These are phyloP conservation scores for Prasinococcaceae sp. DNA, from an alignment of 139 green algal species.

Conservation along the genomic window DNA sequence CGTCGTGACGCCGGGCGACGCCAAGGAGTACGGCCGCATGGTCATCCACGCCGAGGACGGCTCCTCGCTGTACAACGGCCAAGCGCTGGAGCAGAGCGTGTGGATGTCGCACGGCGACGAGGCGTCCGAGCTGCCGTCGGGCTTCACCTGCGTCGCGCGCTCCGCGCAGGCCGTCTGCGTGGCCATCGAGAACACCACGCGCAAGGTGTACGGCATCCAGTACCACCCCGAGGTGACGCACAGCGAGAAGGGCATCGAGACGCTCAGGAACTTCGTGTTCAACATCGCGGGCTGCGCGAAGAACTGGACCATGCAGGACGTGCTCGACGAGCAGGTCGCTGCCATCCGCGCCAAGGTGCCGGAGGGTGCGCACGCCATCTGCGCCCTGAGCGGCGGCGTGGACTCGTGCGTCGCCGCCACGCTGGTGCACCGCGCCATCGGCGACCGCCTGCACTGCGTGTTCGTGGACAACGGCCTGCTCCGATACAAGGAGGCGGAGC, in stretches of 20 bases:
- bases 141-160: constrained; percentile 43
- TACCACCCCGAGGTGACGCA: constrained; percentile 95
- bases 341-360: constrained; percentile 42
- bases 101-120: constrained; percentile 99
- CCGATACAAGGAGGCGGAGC: constrained; percentile 66
- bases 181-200: constrained; percentile 64
- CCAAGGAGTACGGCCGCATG: constrained; percentile 95
- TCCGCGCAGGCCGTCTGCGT: constrained; percentile 71
- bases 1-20: constrained; percentile 50
- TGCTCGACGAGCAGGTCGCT: constrained; percentile 80
- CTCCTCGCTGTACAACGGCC: constrained; percentile 44
- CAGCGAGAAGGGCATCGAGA: constrained; percentile 69
- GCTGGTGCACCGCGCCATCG: constrained; percentile 84
- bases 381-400: constrained; percentile 90
- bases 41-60: constrained; percentile 47
- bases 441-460: constrained; percentile 93
- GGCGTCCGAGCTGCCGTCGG: constrained; percentile 64
- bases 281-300: constrained; percentile 47
- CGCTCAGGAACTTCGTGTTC: constrained; percentile 77
- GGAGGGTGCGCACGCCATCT: constrained; percentile 83
- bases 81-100: constrained; percentile 44
- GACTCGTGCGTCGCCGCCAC: constrained; percentile 91
- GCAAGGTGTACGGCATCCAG: constrained; percentile 81
- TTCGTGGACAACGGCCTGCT: constrained; percentile 99
- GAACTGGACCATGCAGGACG: constrained; percentile 91